These are phyloP conservation scores for Xylaria hypoxylon DNA, from an alignment of 2,329 filamentous ascomycete genomes.

Conservation along the genomic window DNA sequence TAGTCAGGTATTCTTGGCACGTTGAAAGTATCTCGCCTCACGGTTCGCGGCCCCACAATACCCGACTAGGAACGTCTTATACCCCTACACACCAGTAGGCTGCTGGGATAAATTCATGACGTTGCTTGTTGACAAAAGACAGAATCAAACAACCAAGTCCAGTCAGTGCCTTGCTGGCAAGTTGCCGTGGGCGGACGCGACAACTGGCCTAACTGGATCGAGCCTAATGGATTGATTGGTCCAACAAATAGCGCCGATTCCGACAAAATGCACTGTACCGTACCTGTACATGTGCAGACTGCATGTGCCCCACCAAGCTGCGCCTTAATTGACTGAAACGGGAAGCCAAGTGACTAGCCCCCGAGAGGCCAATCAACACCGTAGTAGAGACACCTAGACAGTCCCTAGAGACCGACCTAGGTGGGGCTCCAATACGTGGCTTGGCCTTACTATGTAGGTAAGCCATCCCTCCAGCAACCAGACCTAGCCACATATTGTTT, in stretches of 20 bases:
- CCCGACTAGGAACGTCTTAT: too few species aligned
- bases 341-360: not conserved
- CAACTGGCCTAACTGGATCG: slow-evolving; percentile 9
- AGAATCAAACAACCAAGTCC: not conserved
- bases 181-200: slow-evolving; percentile 1
- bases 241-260: not conserved
- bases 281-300: too few species aligned
- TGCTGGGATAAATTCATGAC: too few species aligned
- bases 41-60: too few species aligned
- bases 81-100: too few species aligned
- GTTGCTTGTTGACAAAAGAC: not conserved
- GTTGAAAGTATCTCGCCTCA: too few species aligned
- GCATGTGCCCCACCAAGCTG: slow-evolving; percentile 3
- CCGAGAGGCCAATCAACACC: slow-evolving; percentile 12
- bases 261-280: slow-evolving; percentile 1
- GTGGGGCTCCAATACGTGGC: slow-evolving; percentile 35
- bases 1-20: too few species aligned
- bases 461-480: slow-evolving; percentile 46
- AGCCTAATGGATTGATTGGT: slow-evolving; percentile 7
- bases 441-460: slow-evolving; percentile 36
- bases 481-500: slow-evolving; percentile 50
- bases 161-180: not conserved
- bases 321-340: slow-evolving; percentile 6
- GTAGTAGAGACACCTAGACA: not conserved
- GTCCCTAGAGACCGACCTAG: too few species aligned